phyloP scores from a whole-genome alignment of 371 early-diverging fungal genomes.

The Batrachochytrium dendrobatidis region DNA sequence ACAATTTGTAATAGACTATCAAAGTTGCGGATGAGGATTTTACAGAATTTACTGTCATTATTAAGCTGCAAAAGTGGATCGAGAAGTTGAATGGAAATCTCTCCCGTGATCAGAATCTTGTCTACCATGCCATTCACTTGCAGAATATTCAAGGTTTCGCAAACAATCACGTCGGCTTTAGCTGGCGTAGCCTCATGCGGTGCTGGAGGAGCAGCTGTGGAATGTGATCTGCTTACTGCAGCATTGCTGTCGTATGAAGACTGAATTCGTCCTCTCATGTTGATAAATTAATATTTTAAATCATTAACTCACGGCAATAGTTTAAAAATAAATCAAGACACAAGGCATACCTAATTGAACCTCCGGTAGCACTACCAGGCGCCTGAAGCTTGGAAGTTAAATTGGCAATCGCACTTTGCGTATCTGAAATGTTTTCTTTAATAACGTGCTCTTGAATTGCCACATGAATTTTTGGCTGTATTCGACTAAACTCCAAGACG shows the following conservation, averaged over 20 bases:
- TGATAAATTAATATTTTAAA: no score
- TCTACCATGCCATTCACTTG: conserved; percentile 26
- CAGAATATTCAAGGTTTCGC: conserved; percentile 33
- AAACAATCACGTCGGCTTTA: conserved; percentile 12
- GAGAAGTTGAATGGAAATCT: conserved; percentile 17
- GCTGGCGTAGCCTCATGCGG: conserved; percentile 7
- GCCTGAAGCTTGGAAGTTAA: not conserved
- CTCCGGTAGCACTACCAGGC: no score
- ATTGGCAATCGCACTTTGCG: conserved; percentile 11
- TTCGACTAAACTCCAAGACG: no score
- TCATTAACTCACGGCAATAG: no score
- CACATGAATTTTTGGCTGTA: conserved; percentile 20
- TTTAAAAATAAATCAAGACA: no score
- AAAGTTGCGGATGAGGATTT: conserved; percentile 3
- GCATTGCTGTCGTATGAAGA: not conserved
- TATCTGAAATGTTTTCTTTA: conserved; percentile 21
- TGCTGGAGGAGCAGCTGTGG: not conserved
- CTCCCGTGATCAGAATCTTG: conserved; percentile 31
- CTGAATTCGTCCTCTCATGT: not conserved
- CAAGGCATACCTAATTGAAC: no score
- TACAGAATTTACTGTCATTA: not conserved
- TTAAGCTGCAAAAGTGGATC: not conserved
- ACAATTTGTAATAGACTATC: conserved; percentile 21
- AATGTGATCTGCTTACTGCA: not conserved
- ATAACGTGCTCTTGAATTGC: conserved; percentile 24